Percentiles rank a stretch among this genome's conserved stretches.
Evolutionary conservation across 805 yeast genomes (phyloP).

Genomic region (Soucietia sequanensis): DNA sequence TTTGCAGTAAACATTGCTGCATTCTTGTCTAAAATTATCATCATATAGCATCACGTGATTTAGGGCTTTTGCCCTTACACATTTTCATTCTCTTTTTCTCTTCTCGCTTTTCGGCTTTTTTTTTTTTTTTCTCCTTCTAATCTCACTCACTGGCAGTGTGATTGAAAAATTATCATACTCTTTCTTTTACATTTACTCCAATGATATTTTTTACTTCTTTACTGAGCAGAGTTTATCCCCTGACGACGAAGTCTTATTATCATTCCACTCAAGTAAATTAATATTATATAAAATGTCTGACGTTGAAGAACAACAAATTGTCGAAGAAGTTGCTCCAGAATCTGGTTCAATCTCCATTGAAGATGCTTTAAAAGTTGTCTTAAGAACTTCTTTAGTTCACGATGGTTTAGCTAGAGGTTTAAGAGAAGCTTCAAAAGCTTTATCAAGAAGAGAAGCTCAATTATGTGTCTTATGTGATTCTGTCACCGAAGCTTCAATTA

Average conservation of each 20-base stretch:
- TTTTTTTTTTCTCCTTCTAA: too few species aligned
- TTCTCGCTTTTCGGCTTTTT: too few species aligned
- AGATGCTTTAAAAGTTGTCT: constrained; percentile 97
- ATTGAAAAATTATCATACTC: constrained; percentile 7
- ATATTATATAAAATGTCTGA: constrained; percentile 67
- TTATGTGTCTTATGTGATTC: constrained; percentile 96
- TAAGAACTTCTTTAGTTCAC: constrained; percentile 96
- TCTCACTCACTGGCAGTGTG: too few species aligned
- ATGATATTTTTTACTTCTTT: constrained; percentile 14
- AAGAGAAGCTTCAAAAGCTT: constrained; percentile 99
- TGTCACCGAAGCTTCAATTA: constrained; percentile 95
- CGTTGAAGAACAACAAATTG: constrained; percentile 84
- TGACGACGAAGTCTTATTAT: constrained; percentile 71
- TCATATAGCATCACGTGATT: constrained; percentile 1
- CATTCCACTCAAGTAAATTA: neutral
- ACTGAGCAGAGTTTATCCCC: constrained; percentile 56
- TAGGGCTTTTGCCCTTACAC: constrained; percentile 17
- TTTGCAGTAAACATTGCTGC: too few species aligned
- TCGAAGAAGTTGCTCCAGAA: constrained; percentile 82
- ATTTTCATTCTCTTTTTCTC: too few species aligned
- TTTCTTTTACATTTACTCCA: constrained; percentile 6
- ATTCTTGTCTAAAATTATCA: neutral
- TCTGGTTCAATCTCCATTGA: constrained; percentile 91
- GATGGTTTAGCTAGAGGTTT: constrained; percentile 99
- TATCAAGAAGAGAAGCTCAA: constrained; percentile 96